Percentiles rank a stretch among this genome's conserved stretches.
These are phyloP conservation scores for Peronospora tabacina DNA, from an alignment of 352 stramenopile genomes.

Conservation along the genomic window DNA sequence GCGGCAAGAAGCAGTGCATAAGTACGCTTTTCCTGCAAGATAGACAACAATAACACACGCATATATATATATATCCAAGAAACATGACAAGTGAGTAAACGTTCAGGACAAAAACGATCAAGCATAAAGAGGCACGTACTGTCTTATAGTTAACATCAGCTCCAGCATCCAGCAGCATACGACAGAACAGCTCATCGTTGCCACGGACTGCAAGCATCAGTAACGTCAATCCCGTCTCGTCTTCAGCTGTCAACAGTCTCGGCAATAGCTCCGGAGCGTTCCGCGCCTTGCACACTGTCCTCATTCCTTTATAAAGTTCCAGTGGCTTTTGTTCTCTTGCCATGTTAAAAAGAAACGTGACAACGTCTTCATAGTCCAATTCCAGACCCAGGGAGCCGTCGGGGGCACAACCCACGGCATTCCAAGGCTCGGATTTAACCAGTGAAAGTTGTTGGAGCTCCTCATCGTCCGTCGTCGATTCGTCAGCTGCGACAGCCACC, in stretches of 20 bases:
- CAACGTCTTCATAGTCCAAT: conserved; percentile 55
- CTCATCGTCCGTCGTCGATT: conserved; percentile 73
- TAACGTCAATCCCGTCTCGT: conserved; percentile 75
- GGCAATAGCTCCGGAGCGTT: conserved; percentile 45
- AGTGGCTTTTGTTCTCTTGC: conserved; percentile 42
- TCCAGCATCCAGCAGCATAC: conserved; percentile 54
- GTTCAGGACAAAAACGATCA: conserved; percentile 4
- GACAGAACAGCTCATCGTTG: conserved; percentile 48
- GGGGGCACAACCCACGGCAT: conserved; percentile 4
- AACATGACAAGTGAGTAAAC: conserved; percentile 8
- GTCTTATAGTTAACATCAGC: conserved; percentile 80
- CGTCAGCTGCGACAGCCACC: conserved; percentile 38
- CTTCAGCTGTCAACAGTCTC: conserved; percentile 47
- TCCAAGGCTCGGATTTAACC: conserved; percentile 34
- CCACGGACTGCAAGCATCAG: conserved; percentile 75
- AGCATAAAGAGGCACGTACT: conserved; percentile 31
- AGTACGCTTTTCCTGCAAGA: conserved; percentile 61
- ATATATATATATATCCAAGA: not conserved
- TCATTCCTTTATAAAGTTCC: conserved; percentile 53
- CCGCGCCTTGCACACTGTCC: conserved; percentile 42
- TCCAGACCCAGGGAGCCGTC: conserved; percentile 33
- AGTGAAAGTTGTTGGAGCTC: conserved; percentile 65
- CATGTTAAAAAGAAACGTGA: conserved; percentile 50
- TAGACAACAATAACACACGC: conserved; percentile 12
- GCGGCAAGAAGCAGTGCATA: conserved; percentile 73